phyloP scores from a whole-genome alignment of 2,329 filamentous ascomycete genomes.

The Davidsoniella neocaledoniae region DNA sequence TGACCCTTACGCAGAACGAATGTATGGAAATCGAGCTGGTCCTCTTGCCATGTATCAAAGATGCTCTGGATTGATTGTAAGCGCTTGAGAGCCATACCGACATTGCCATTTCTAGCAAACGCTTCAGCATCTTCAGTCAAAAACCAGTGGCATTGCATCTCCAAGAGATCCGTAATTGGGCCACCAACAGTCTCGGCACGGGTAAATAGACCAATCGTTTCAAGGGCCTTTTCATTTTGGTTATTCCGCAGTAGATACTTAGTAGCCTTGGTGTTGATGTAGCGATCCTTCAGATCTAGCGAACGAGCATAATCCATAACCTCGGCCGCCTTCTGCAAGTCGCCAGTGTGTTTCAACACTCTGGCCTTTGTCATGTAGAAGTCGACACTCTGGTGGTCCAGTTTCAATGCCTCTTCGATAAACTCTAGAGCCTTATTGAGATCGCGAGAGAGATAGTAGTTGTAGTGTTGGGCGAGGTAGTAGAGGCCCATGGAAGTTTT shows the following conservation, averaged over 20 bases:
- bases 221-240: constrained; percentile 69
- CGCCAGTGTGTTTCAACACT: constrained; percentile 80
- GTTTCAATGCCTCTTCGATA: constrained; percentile 66
- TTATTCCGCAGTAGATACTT: constrained; percentile 94
- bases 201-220: constrained; percentile 88
- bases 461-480: constrained; percentile 94
- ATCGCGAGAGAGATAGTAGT: constrained; percentile 76
- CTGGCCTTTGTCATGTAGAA: constrained; percentile 91
- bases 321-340: constrained; percentile 62
- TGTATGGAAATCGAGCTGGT: constrained; percentile 97
- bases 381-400: constrained; percentile 69
- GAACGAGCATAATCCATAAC: constrained; percentile 76
- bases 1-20: constrained; percentile 96
- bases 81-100: constrained; percentile 77
- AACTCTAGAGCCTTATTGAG: constrained; percentile 65
- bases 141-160: constrained; percentile 99
- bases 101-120: constrained; percentile 64
- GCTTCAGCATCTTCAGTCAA: constrained; percentile 89
- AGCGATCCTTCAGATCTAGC: constrained; percentile 78
- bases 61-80: constrained; percentile 80
- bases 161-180: constrained; percentile 74
- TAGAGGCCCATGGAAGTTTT: constrained; percentile 42
- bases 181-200: constrained; percentile 77
- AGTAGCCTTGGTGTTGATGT: constrained; percentile 95
- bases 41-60: constrained; percentile 94